Base-by-base conservation (phyloP, 2,329 filamentous ascomycete genomes). In the Drechmeria coniospora region DNA sequence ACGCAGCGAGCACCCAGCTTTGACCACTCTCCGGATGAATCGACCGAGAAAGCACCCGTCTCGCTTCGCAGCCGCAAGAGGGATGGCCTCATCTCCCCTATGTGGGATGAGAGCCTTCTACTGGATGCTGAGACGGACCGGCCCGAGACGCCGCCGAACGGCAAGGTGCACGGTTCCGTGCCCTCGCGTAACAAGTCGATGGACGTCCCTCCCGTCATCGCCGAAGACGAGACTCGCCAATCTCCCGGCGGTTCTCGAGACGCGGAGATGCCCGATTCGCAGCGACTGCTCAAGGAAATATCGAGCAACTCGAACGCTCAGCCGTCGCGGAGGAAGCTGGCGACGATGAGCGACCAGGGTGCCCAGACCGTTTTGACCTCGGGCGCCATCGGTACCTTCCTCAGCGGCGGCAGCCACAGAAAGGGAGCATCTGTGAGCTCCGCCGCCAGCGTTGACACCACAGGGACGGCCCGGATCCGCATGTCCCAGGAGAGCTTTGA, bases 331-430 rank as follows among this genome's bases (percentile, higher is more conserved):
- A 65, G 59, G 42, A 42, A 37, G 14, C 28, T 46, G 14, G 35
- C 56, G 22, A 50, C 56, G 30, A 77, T 65, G 34, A 57, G 63
- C 13, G 82, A 92, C 42, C 76, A 79, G 38, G 70, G 75, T 29
- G 78, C 79, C 10, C 87, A 94, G 54, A 94, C 86, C 15, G 65
- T 77, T 21, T 61, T 94, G 17, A 92, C 83, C n/a, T 70, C 80
- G 0, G 70, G 79, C 27, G 74, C 79, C 31, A 82, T 93, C 36
- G 84, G 93, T 39, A 67, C 72, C 30, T 63, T 93, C 43, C 54
- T 92, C 31, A 65, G 67, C 38, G 61, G 64, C 13, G 37, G 39
- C 22, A n/a, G n/a, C 26, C 36, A 15, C 40, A 32, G 8, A 29
- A 33, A 16, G 30, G 27, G 7, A 34, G 37, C n/a, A 41, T 61